Percentiles rank a stretch among this genome's conserved stretches.
Conservation (phyloP, 306 rosid genomes). For the Malus sieversii region DNA sequence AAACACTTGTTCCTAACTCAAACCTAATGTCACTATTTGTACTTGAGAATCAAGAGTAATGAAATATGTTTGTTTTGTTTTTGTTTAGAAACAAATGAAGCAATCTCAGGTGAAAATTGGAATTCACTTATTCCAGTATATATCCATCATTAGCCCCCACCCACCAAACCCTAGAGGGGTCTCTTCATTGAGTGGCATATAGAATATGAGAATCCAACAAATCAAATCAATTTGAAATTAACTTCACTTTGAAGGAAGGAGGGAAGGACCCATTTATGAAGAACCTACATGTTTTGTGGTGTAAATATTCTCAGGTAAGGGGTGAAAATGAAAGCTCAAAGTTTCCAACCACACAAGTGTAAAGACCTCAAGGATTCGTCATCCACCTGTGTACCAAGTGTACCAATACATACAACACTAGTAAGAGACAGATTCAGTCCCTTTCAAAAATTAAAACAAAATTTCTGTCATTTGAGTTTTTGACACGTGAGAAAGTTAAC, state of each 20-base stretch:
- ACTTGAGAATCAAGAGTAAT: too few species aligned
- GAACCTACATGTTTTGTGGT: slow-evolving; percentile 4
- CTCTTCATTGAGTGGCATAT: not conserved
- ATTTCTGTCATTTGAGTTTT: not conserved
- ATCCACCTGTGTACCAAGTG: not conserved
- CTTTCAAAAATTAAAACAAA: slow-evolving; percentile 1
- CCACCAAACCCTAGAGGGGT: not conserved
- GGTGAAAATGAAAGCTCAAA: slow-evolving; percentile 31
- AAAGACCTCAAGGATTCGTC: slow-evolving; percentile 5
- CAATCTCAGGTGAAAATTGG: not conserved
- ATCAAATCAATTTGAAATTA: slow-evolving; percentile 16
- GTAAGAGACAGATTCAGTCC: not conserved
- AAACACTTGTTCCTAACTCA: too few species aligned
- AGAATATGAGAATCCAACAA: slow-evolving; percentile 15
- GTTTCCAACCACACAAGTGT: slow-evolving; percentile 16
- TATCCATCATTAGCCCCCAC: not conserved
- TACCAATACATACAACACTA: not conserved
- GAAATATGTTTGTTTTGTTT: too few species aligned
- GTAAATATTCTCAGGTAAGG: slow-evolving; percentile 3
- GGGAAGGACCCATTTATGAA: slow-evolving; percentile 13
- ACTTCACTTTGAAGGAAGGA: slow-evolving; percentile 23
- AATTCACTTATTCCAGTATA: not conserved
- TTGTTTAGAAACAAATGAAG: not conserved
- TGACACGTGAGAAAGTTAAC: not conserved
- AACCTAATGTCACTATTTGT: too few species aligned